Conservation (phyloP, 2,329 filamentous ascomycete species). For the Chaetomiaceae sp. region DNA sequence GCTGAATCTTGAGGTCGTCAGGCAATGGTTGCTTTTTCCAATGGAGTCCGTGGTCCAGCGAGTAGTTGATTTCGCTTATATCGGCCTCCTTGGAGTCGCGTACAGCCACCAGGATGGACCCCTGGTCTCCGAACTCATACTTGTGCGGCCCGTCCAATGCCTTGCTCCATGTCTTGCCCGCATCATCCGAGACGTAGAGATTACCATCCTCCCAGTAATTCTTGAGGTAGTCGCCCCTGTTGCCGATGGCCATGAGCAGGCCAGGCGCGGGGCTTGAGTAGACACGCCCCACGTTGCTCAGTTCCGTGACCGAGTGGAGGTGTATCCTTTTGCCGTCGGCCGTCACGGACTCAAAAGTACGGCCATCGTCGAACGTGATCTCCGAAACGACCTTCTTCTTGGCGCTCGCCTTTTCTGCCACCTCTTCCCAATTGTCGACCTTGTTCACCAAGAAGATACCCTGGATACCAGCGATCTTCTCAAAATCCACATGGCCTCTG, state of each 20-base stretch:
- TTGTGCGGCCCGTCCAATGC: slow-evolving; percentile 79
- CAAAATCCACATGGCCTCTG: slow-evolving; percentile 81
- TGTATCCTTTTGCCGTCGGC: slow-evolving; percentile 67
- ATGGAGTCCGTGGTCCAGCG: slow-evolving; percentile 79
- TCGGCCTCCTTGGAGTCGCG: slow-evolving; percentile 64
- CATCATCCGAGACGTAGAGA: slow-evolving; percentile 86
- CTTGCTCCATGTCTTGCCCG: slow-evolving; percentile 77
- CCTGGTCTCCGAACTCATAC: slow-evolving; percentile 94
- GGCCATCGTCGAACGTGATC: slow-evolving; percentile 94
- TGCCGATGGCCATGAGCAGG: slow-evolving; percentile 89
- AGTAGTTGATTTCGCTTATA: slow-evolving; percentile 62
- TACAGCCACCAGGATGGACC: slow-evolving; percentile 80
- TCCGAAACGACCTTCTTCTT: slow-evolving; percentile 69
- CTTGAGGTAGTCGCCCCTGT: slow-evolving; percentile 71
- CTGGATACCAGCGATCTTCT: slow-evolving; percentile 87
- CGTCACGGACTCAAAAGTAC: slow-evolving; percentile 73
- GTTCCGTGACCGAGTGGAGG: slow-evolving; percentile 85
- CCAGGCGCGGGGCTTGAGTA: slow-evolving; percentile 94
- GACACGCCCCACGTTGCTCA: slow-evolving; percentile 76
- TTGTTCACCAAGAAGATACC: slow-evolving; percentile 87
- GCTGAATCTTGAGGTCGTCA: slow-evolving; percentile 61
- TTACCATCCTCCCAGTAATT: slow-evolving; percentile 70
- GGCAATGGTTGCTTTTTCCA: slow-evolving; percentile 73
- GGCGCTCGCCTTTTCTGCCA: slow-evolving; percentile 49
- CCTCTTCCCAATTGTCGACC: slow-evolving; percentile 79